Conservation (phyloP, 257 asterid species). For the Solanum appendiculatum region DNA sequence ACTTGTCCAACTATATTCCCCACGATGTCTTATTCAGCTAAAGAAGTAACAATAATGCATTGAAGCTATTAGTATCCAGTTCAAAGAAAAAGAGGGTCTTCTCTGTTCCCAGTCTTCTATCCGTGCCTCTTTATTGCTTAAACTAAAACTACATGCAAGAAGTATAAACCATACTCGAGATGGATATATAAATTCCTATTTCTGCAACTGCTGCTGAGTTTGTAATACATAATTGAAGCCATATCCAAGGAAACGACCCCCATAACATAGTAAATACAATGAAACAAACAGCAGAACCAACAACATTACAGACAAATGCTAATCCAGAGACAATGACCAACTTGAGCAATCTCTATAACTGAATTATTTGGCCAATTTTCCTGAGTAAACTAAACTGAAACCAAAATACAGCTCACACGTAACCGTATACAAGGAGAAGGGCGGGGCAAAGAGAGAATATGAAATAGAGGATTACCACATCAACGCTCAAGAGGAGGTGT, state of each 20-base stretch:
- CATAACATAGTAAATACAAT: not conserved
- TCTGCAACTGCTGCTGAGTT: not conserved
- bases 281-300: not conserved
- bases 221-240: not conserved
- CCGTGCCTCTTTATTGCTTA: not conserved
- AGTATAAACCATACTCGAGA: not conserved
- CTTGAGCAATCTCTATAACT: not conserved
- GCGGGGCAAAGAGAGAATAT: too few relatives aligned
- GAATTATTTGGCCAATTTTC: not conserved
- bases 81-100: not conserved
- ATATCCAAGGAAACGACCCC: not conserved
- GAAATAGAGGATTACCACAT: conserved; percentile 46
- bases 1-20: not conserved
- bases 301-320: not conserved
- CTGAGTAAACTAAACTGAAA: not conserved
- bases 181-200: not conserved
- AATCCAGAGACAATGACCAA: not conserved
- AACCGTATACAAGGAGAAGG: not conserved
- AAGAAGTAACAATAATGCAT: not conserved
- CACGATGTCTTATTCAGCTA: not conserved
- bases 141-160: not conserved
- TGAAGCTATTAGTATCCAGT: not conserved
- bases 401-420: not conserved
- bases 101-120: not conserved
- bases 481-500: conserved; percentile 66